Conservation (phyloP, 345 rosid species). For the Aquilaria sinensis region DNA sequence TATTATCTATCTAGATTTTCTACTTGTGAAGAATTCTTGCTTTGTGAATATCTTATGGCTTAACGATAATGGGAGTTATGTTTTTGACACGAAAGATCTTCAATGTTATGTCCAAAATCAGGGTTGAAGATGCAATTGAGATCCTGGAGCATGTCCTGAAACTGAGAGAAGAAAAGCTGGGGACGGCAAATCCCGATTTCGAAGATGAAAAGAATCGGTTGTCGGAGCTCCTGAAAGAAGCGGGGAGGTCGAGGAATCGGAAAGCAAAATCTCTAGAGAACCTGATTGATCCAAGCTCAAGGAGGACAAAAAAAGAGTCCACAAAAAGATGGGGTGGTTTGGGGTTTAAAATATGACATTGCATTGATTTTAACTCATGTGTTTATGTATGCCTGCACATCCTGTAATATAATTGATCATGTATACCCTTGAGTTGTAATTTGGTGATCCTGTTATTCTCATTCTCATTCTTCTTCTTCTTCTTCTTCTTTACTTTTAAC, state of each 20-base stretch:
- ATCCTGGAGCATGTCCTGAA: slow-evolving; percentile 84
- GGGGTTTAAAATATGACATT: slow-evolving; percentile 70
- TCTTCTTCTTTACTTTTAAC: not conserved
- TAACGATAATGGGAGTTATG: not conserved
- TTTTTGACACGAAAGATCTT: not conserved
- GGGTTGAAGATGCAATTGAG: slow-evolving; percentile 97
- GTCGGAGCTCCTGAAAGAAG: slow-evolving; percentile 94
- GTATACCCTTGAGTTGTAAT: slow-evolving; percentile 42
- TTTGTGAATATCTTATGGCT: too few species aligned
- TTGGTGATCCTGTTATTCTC: slow-evolving; percentile 19
- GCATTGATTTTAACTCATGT: slow-evolving; percentile 13
- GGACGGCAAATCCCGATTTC: slow-evolving; percentile 95
- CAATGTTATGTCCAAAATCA: slow-evolving; percentile 19
- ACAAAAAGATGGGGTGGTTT: slow-evolving; percentile 84
- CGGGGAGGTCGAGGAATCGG: slow-evolving; percentile 80
- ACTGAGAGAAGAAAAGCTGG: slow-evolving; percentile 95
- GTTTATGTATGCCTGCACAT: slow-evolving; percentile 21
- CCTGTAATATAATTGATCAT: slow-evolving; percentile 47
- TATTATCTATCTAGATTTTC: too few species aligned
- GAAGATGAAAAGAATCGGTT: slow-evolving; percentile 92
- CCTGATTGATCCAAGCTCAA: slow-evolving; percentile 81
- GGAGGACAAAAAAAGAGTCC: slow-evolving; percentile 63
- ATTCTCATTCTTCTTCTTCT: slow-evolving; percentile 15
- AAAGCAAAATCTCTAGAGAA: slow-evolving; percentile 91
- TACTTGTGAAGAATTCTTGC: too few species aligned